A percentile compares a stretch with the other conserved stretches of the same genome.
These are phyloP conservation scores for Boletus coccyginus DNA, from an alignment of 768 basidiomycete genomes.

Conservation along the genomic window DNA sequence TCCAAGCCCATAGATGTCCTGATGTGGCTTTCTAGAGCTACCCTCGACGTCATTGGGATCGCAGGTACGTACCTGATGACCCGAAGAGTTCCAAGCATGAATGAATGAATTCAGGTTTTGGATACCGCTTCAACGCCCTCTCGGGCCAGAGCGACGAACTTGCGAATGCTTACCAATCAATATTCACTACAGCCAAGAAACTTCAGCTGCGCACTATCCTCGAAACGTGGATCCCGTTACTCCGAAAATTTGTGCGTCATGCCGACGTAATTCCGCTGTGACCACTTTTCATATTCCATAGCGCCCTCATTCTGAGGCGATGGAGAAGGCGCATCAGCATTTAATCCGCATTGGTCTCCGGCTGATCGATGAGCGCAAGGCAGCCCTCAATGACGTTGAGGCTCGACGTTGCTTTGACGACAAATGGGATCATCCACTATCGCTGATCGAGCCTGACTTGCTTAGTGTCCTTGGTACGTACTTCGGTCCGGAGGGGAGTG, in stretches of 20 bases:
- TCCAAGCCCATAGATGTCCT: slow-evolving; percentile 51
- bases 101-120: slow-evolving; percentile 44
- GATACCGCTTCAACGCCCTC: slow-evolving; percentile 54
- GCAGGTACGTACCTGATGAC: slow-evolving; percentile 41
- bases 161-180: slow-evolving; percentile 51
- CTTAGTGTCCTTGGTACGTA: slow-evolving; percentile 53
- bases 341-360: slow-evolving; percentile 53
- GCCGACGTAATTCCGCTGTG: slow-evolving; percentile 3
- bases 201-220: slow-evolving; percentile 53
- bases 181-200: slow-evolving; percentile 51
- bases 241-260: slow-evolving; percentile 46
- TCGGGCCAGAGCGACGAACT: slow-evolving; percentile 47
- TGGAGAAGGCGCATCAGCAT: slow-evolving; percentile 43
- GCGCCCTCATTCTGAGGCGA: slow-evolving; percentile 45
- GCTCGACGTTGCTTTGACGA: slow-evolving; percentile 12
- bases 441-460: slow-evolving; percentile 35
- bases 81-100: neutral
- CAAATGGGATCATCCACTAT: slow-evolving; percentile 6
- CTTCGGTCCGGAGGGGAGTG: neutral
- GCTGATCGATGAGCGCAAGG: slow-evolving; percentile 50
- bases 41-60: slow-evolving; percentile 75
- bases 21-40: slow-evolving; percentile 62
- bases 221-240: slow-evolving; percentile 55
- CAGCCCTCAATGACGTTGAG: slow-evolving; percentile 33
- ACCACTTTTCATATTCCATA: slow-evolving; percentile 22